Base-by-base conservation (phyloP, 345 rosid species). In the Eucalyptus paniculata region DNA sequence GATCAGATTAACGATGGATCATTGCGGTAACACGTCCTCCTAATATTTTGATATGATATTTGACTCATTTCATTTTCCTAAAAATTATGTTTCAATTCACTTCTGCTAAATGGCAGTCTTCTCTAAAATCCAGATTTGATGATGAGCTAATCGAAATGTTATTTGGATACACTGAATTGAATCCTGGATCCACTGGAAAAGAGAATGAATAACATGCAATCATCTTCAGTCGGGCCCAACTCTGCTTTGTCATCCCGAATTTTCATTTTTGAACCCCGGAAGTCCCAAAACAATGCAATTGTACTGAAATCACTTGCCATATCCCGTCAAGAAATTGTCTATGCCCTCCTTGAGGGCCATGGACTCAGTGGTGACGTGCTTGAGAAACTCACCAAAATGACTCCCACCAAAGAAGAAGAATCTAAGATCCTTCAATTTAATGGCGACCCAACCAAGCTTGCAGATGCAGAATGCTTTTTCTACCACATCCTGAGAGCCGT, bases 391-490 rank as follows among this genome's bases (percentile, higher is more conserved):
- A 40, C 92, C 8, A 95, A 94, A 91, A 92, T 96, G 44, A 92
- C 96, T 87, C 99, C 97, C 37, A 94, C 95, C 82, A 90, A 92
- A 88, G 97, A 96, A 90, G 99, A 97, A 91, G 92, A 89, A 51
- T 86, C 93, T 58, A 91, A 90, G 56, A 95, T 97, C 88, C 94
- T 94, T 50, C 92, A 93, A 30, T 97, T 95, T 92, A 90, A 82
- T 32, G 98, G 94, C 40, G 89, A 93, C 88, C 92, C 92, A 6
- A 30, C 89, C 69, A 90, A 89, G 87, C 97, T 97, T 12, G 96
- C 97, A 19, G 95, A 94, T 69, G 99, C 98, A 4, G 99, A 97
- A 86, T 91, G 93, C 45, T 96, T 96, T 90, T 90, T 96, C 53
- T 92, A 91, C 92, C 87, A 93, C 89, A 91, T 96, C 91, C 95